Evolutionary conservation across 441 rosid genomes (phyloP).

Genomic region (Dalechampia spathulata): DNA sequence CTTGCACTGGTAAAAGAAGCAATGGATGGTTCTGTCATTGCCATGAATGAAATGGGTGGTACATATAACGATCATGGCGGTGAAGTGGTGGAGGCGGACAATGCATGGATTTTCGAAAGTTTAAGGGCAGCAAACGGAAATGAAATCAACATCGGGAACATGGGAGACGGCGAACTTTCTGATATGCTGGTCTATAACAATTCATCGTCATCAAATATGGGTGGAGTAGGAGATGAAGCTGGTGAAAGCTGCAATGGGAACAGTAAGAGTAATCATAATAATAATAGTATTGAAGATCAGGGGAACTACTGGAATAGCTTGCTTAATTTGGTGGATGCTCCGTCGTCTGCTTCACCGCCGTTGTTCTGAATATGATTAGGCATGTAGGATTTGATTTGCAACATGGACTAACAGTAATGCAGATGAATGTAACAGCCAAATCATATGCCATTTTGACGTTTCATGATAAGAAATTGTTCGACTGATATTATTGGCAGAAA

Average conservation of each 20-base stretch:
- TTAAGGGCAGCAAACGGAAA: slow-evolving; percentile 5
- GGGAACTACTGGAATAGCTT: slow-evolving; percentile 78
- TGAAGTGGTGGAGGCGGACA: neutral
- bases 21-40: slow-evolving; percentile 4
- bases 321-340: slow-evolving; percentile 68
- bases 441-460: too few species aligned
- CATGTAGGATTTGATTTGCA: too few species aligned
- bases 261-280: too few species aligned
- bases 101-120: slow-evolving; percentile 24
- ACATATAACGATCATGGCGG: too few species aligned
- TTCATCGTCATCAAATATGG: neutral
- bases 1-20: neutral
- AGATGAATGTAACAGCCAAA: too few species aligned
- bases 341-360: slow-evolving; percentile 39
- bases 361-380: slow-evolving; percentile 18
- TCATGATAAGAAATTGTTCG: too few species aligned
- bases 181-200: slow-evolving; percentile 40
- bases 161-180: slow-evolving; percentile 45
- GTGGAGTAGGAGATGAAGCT: slow-evolving; percentile 17
- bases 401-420: too few species aligned
- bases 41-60: slow-evolving; percentile 13
- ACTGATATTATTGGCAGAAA: too few species aligned
- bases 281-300: slow-evolving; percentile 52
- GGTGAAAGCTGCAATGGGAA: slow-evolving; percentile 18
- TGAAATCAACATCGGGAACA: slow-evolving; percentile 14